Evolutionary conservation across 225 moss, liverwort and hornwort genomes (phyloP), one percentile per base, ranked within the genome.

Genomic region (Thuidium tamariscinum): DNA sequence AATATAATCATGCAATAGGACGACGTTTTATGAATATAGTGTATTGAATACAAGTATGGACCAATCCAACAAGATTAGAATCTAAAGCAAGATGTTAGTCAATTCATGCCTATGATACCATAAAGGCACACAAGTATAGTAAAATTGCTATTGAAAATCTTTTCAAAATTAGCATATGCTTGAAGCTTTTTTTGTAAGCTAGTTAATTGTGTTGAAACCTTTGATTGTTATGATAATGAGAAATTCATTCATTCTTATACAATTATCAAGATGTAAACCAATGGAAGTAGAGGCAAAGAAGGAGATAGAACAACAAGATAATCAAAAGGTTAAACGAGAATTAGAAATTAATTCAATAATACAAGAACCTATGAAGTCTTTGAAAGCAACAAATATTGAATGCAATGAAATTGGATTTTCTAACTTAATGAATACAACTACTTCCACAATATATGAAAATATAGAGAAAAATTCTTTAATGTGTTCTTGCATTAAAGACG

Each of bases 201-300:
- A 74, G 2, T 67, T 37, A 27, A 46, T 39, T 7, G 54, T 34
- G 10, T n/a, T n/a, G 2, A 14, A 87, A 36, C 4, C 10, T 42
- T 81, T 66, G 5, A 41, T 14, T 60, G 54, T 22, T 11, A 78
- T 44, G 34, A 83, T 69, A 36, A 30, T 62, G 10, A 85, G 63
- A 71, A 41, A 84, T 32, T 86, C 17, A 89, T 82, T 23, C 29
- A 52, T 87, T 84, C 26, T 41, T 77, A 75, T 61, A 85, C 60
- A 34, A 59, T 65, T 84, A 81, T 85, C 65, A 92, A 95, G 95
- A 87, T 90, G 89, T 85, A 90, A 92, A 88, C 88, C 82, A 78
- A 92, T 72, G 86, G 92, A 90, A 83, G 78, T 39, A 72, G 88
- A 88, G 61, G 80, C 80, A 26, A 71, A 88, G n/a, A 81, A 86